Evolutionary conservation across 2,329 filamentous ascomycete genomes (phyloP).

Genomic region (Fusarium sp.): DNA sequence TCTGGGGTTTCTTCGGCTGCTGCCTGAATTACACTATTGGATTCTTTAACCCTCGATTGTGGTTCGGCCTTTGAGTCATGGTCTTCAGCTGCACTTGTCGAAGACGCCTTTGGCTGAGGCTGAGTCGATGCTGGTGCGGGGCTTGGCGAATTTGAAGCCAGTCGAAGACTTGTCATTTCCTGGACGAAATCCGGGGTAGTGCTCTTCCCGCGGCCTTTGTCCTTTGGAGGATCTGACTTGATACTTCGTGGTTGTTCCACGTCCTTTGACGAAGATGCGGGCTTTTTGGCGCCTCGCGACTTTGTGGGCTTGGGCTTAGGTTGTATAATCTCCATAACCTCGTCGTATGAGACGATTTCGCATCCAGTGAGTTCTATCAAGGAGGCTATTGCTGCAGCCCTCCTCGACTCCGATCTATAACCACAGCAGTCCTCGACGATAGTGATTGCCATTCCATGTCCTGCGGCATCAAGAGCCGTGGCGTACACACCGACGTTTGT

Average conservation of each 20-base stretch:
- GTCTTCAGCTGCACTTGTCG: slow-evolving; percentile 31
- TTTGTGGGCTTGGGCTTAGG: slow-evolving; percentile 29
- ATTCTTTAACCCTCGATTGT: slow-evolving; percentile 32
- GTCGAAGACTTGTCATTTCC: slow-evolving; percentile 48
- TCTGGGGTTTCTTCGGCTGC: neutral
- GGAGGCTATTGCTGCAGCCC: slow-evolving; percentile 75
- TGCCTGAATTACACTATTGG: slow-evolving; percentile 3
- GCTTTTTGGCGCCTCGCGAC: slow-evolving; percentile 1
- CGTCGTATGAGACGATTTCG: slow-evolving; percentile 67
- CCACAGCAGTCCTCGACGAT: slow-evolving; percentile 90
- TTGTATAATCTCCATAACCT: slow-evolving; percentile 60
- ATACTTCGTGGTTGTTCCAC: slow-evolving; percentile 15
- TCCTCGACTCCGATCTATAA: slow-evolving; percentile 76
- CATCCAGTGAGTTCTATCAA: slow-evolving; percentile 82
- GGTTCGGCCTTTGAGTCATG: slow-evolving; percentile 22
- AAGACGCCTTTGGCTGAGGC: slow-evolving; percentile 35
- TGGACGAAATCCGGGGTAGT: slow-evolving; percentile 46
- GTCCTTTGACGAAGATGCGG: slow-evolving; percentile 10
- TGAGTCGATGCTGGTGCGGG: slow-evolving; percentile 30
- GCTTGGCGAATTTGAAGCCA: slow-evolving; percentile 44
- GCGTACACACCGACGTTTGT: slow-evolving; percentile 92
- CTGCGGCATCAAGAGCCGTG: slow-evolving; percentile 88
- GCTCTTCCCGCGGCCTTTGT: slow-evolving; percentile 36
- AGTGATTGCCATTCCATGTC: slow-evolving; percentile 87
- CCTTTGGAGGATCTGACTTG: slow-evolving; percentile 14